Conservation (phyloP, 2,329 filamentous ascomycete species). For the Alternaria dauci region DNA sequence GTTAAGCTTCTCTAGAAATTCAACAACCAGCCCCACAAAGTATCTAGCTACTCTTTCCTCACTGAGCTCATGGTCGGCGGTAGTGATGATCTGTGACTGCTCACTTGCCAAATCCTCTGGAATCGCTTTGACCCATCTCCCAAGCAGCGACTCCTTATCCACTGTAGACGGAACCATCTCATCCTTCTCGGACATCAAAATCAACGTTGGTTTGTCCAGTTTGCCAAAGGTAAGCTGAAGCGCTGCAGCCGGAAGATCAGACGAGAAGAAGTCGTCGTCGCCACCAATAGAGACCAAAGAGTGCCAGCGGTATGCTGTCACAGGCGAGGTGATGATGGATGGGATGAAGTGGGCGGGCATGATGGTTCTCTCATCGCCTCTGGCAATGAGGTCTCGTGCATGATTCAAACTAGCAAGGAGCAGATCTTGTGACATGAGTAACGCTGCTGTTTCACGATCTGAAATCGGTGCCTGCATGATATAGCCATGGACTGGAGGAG, state of each 20-base stretch:
- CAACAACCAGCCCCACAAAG: background rate
- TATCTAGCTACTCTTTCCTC: background rate
- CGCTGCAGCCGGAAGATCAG: conserved; percentile 7
- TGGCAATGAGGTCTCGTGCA: conserved; percentile 15
- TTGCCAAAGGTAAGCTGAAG: conserved; percentile 7
- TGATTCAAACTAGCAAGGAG: conserved; percentile 10
- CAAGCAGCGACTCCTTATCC: conserved; percentile 18
- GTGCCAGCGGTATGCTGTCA: conserved; percentile 30
- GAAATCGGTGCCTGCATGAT: conserved; percentile 29
- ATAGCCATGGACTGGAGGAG: conserved; percentile 16
- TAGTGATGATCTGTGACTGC: background rate
- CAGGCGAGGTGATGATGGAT: conserved; percentile 19
- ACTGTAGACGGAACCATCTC: conserved; percentile 25
- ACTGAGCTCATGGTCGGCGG: conserved; percentile 5
- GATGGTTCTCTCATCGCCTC: conserved; percentile 8
- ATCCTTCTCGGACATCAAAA: conserved; percentile 23
- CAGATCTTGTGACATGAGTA: conserved; percentile 23
- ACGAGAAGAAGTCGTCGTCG: conserved; percentile 33
- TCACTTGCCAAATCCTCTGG: background rate
- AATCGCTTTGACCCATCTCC: background rate
- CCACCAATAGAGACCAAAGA: conserved; percentile 22
- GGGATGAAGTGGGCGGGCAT: conserved; percentile 20
- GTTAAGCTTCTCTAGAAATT: background rate
- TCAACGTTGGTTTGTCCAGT: conserved; percentile 18
- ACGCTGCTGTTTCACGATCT: conserved; percentile 23